Conservation (phyloP, 305 asterid species). For the Solanum aculeatissimum region DNA sequence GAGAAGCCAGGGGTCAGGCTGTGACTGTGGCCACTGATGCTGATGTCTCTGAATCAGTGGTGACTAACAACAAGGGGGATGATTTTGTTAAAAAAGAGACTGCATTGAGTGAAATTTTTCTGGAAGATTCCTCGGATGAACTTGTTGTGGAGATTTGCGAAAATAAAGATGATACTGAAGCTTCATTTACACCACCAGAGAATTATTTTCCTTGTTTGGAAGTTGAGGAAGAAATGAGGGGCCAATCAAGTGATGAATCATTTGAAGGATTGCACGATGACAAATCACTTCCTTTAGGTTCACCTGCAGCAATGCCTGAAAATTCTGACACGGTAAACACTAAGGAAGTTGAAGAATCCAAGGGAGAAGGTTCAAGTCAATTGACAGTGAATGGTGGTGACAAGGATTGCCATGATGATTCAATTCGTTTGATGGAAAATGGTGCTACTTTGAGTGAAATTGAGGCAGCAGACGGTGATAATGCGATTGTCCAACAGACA, state of each 20-base stretch:
- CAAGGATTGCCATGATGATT: not conserved
- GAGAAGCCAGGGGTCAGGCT: conserved; percentile 4
- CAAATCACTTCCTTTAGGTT: not conserved
- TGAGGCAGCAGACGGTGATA: not conserved
- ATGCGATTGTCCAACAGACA: not conserved
- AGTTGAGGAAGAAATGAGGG: not conserved
- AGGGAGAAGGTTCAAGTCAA: not conserved
- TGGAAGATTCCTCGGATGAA: not conserved
- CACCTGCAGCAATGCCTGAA: not conserved
- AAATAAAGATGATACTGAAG: not conserved
- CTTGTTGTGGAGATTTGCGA: not conserved
- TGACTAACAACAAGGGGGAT: not conserved
- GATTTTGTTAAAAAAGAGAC: conserved; percentile 11
- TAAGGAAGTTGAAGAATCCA: not conserved
- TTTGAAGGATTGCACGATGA: not conserved
- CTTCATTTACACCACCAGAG: not conserved
- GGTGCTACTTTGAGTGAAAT: not conserved
- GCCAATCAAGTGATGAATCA: not conserved
- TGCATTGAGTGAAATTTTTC: not conserved
- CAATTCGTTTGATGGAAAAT: not conserved
- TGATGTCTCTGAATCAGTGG: conserved; percentile 1
- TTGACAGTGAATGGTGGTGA: not conserved
- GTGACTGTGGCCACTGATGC: conserved; percentile 12
- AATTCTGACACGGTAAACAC: not conserved
- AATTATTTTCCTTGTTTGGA: not conserved